Evolutionary conservation across 2,329 filamentous ascomycete species (phyloP).

Genomic region (Cyphellophora attinorum): DNA sequence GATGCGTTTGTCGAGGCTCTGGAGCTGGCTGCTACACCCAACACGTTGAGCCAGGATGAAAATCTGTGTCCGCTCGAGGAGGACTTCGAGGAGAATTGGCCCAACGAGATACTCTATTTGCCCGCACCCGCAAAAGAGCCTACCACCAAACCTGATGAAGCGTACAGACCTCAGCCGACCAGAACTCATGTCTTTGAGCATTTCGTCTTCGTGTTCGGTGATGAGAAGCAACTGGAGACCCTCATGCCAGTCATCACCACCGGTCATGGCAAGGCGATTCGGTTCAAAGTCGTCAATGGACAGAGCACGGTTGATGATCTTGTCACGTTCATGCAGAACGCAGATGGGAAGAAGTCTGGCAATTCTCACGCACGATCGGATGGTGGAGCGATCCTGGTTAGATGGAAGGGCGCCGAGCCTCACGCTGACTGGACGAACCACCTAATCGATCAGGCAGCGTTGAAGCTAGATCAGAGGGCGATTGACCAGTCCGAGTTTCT

Average conservation of each 20-base stretch:
- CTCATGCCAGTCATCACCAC: slow-evolving; percentile 65
- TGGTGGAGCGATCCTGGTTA: slow-evolving; percentile 66
- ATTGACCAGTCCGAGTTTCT: slow-evolving; percentile 88
- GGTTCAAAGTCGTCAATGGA: slow-evolving; percentile 51
- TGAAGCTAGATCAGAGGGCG: slow-evolving; percentile 67
- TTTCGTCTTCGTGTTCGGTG: slow-evolving; percentile 82
- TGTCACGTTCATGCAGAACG: slow-evolving; percentile 62
- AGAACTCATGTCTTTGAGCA: slow-evolving; percentile 70
- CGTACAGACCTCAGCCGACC: slow-evolving; percentile 59
- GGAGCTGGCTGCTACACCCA: slow-evolving; percentile 46
- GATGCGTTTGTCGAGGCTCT: slow-evolving; percentile 65
- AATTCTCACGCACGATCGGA: slow-evolving; percentile 54
- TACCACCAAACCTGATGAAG: slow-evolving; percentile 54
- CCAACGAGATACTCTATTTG: slow-evolving; percentile 60
- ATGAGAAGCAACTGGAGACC: slow-evolving; percentile 63
- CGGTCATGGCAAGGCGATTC: slow-evolving; percentile 72
- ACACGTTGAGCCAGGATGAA: slow-evolving; percentile 41
- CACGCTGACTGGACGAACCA: slow-evolving; percentile 57
- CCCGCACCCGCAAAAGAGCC: slow-evolving; percentile 70
- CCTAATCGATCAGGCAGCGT: slow-evolving; percentile 60
- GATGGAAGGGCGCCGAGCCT: slow-evolving; percentile 53
- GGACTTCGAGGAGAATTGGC: slow-evolving; percentile 74
- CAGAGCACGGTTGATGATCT: slow-evolving; percentile 66
- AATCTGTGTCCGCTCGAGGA: slow-evolving; percentile 55
- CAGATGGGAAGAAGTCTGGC: slow-evolving; percentile 64